Evolutionary conservation across 1,284 basidiomycete species (phyloP), one percentile per base, ranked within the genome.

Genomic region (Anthracocystis panici-leucophaei): DNA sequence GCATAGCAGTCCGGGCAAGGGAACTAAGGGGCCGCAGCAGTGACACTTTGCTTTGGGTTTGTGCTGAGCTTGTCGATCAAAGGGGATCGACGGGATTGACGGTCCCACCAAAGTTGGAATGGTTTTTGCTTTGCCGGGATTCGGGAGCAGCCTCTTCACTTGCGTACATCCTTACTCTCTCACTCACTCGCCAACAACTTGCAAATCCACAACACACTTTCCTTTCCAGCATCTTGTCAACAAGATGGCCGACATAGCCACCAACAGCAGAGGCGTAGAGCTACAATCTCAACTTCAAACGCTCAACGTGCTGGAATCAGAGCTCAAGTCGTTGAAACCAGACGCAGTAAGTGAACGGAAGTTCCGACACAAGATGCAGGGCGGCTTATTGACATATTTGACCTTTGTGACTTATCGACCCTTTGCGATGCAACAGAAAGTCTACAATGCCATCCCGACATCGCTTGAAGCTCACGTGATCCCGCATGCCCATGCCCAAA

Each of bases 241-340:
- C 35, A 50, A 11, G 41, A 53, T 61, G 65, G n/a, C 20, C 14
- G 35, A 41, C 51, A 38, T 16, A 2, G 38, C 50, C 29, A 23
- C 31, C 7, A 44, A 21, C 25, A 27, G 23, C 46, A 55, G 54
- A 38, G 50, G n/a, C 2, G 51, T 45, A 12, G 60, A 63, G 44
- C 41, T 68, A 21, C 53, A 65, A 38, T 50, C 10, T 45, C 71
- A 69, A 63, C 59, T 74, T 3, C 71, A 74, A 21, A 74, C 62
- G 2, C 55, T 74, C 9, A 58, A 48, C 16, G 65, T 74, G 10
- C 49, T 74, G 7, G 71, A 74, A 31, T 54, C 62, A 3, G 71
- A 74, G 57, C 66, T 74, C 33, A 49, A 48, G 20, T 65, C 71
- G 18, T 50, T 74, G 44, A 65, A 57, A 21, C 29, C 59, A 5